Percentiles rank a stretch among this genome's conserved stretches.
phyloP scores from a whole-genome alignment of 1,139 yeast genomes.

The Candida sanyaensis region DNA sequence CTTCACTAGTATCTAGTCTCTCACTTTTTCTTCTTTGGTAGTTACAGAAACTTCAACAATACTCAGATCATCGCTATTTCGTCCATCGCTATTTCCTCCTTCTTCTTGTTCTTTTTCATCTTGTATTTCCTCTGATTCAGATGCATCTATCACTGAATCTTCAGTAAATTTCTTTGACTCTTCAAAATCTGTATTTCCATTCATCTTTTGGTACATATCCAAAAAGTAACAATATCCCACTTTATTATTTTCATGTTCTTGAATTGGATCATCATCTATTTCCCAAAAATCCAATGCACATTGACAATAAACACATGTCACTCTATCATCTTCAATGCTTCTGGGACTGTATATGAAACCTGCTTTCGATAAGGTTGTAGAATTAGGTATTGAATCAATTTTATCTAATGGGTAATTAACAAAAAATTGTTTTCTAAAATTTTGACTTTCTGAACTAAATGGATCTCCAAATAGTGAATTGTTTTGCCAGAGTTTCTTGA shows the following conservation, averaged over 20 bases:
- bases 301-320: constrained; percentile 71
- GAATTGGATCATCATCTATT: constrained; percentile 60
- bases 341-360: constrained; percentile 56
- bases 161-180: neutral
- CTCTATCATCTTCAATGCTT: constrained; percentile 57
- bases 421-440: constrained; percentile 54
- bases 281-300: constrained; percentile 75
- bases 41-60: neutral
- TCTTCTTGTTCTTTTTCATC: neutral
- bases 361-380: constrained; percentile 42
- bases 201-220: constrained; percentile 10
- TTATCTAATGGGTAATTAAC: constrained; percentile 58
- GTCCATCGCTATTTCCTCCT: too few species aligned
- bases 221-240: constrained; percentile 51
- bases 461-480: constrained; percentile 27
- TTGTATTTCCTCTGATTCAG: neutral
- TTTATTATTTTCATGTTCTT: constrained; percentile 49
- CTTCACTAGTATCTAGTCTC: neutral
- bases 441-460: constrained; percentile 29
- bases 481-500: constrained; percentile 8
- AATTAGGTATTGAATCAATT: constrained; percentile 37
- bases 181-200: neutral
- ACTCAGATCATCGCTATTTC: neutral
- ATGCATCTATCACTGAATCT: neutral
- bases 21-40: neutral